A percentile compares a stretch with the other conserved stretches of the same genome.
Conservation (phyloP, 2,329 filamentous ascomycete genomes). For the Beauveria bassiana region DNA sequence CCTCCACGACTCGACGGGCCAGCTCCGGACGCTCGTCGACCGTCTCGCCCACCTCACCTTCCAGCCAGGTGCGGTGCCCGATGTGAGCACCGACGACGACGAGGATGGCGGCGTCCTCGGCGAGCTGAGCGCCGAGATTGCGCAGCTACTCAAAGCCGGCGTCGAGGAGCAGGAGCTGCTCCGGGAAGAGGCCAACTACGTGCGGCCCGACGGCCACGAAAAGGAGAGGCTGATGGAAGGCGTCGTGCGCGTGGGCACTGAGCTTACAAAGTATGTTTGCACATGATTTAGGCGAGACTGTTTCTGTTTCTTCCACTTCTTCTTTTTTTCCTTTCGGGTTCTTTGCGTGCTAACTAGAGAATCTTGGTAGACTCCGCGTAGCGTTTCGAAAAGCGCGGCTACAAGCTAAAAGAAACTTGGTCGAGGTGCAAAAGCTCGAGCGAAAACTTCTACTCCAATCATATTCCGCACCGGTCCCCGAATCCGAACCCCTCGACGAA, state of each 20-base stretch:
- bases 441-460: conserved; percentile 66
- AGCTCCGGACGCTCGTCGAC: conserved; percentile 52
- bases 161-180: conserved; percentile 80
- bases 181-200: conserved; percentile 67
- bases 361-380: conserved; percentile 40
- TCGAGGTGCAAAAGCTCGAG: conserved; percentile 67
- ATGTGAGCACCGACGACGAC: conserved; percentile 39
- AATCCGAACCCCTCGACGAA: conserved; percentile 23
- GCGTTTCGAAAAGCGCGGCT: conserved; percentile 79
- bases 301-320: no score
- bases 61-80: conserved; percentile 45
- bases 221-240: conserved; percentile 59
- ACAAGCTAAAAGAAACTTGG: conserved; percentile 65
- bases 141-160: conserved; percentile 65
- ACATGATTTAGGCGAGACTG: no score
- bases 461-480: conserved; percentile 39
- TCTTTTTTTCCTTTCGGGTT: neutral
- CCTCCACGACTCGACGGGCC: conserved; percentile 53
- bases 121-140: conserved; percentile 75
- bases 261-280: conserved; percentile 57
- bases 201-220: conserved; percentile 48
- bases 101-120: conserved; percentile 49
- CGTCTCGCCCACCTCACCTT: conserved; percentile 52
- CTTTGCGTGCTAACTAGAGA: conserved; percentile 6
- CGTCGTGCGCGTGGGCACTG: conserved; percentile 57